Conservation (phyloP, 345 rosid species). For the Adansonia digitata region DNA sequence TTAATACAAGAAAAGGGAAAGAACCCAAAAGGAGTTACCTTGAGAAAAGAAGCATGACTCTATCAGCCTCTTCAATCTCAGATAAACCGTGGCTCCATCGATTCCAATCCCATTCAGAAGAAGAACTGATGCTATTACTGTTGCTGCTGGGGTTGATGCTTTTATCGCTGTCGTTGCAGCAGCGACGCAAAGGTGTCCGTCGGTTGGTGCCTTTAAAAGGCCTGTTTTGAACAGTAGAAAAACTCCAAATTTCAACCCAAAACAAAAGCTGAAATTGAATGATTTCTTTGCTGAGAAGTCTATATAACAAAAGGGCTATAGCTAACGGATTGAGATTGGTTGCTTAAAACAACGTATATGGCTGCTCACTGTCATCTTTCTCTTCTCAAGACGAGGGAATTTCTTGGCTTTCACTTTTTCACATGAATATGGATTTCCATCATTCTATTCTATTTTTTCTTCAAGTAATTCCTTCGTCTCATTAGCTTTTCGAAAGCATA, state of each 20-base stretch:
- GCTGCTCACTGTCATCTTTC: neutral
- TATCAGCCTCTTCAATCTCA: constrained; percentile 76
- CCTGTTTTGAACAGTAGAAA: neutral
- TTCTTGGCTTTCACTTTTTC: no score
- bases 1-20: no score
- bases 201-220: constrained; percentile 25
- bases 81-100: constrained; percentile 84
- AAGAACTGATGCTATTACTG: constrained; percentile 22
- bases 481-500: no score
- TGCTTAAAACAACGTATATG: constrained; percentile 1
- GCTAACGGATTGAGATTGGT: neutral
- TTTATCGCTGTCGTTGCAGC: no score
- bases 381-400: neutral
- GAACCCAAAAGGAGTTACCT: constrained; percentile 38
- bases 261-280: constrained; percentile 27
- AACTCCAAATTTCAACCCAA: constrained; percentile 26
- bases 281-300: constrained; percentile 9
- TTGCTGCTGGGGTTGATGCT: constrained; percentile 23
- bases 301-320: constrained; percentile 8
- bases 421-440: no score
- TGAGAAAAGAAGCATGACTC: constrained; percentile 69
- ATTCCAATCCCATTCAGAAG: constrained; percentile 81
- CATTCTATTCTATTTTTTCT: no score
- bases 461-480: no score
- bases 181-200: constrained; percentile 32